phyloP scores from a whole-genome alignment of 805 yeast genomes.

The Candida ovalis region DNA sequence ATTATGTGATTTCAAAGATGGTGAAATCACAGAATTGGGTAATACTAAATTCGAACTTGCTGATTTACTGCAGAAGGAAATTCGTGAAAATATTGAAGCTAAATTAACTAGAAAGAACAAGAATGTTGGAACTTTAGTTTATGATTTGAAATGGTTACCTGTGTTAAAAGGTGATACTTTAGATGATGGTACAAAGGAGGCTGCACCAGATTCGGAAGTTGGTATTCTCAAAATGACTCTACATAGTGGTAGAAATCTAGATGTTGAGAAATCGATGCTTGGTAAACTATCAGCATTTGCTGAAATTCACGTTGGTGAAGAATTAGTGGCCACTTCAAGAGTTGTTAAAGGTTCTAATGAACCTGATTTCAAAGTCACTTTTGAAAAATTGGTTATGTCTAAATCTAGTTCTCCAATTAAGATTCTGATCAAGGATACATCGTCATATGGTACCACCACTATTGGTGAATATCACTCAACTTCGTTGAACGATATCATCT shows the following conservation, averaged over 20 bases:
- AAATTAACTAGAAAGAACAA: slow-evolving; percentile 48
- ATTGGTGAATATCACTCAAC: slow-evolving; percentile 52
- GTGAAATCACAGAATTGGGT: slow-evolving; percentile 51
- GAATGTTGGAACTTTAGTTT: slow-evolving; percentile 54
- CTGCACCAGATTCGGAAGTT: slow-evolving; percentile 57
- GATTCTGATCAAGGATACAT: slow-evolving; percentile 58
- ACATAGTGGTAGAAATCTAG: slow-evolving; percentile 58
- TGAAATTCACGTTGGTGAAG: slow-evolving; percentile 56
- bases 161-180: slow-evolving; percentile 40
- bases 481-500: slow-evolving; percentile 51
- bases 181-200: slow-evolving; percentile 47
- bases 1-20: slow-evolving; percentile 53
- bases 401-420: slow-evolving; percentile 53
- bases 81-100: slow-evolving; percentile 39
- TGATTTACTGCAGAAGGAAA: slow-evolving; percentile 55
- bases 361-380: slow-evolving; percentile 64
- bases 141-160: slow-evolving; percentile 52
- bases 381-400: slow-evolving; percentile 60
- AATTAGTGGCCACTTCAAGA: slow-evolving; percentile 54
- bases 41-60: slow-evolving; percentile 50
- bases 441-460: slow-evolving; percentile 43
- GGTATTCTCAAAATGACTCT: slow-evolving; percentile 67
- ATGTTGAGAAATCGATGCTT: slow-evolving; percentile 44
- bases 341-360: slow-evolving; percentile 63
- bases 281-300: slow-evolving; percentile 65